A percentile compares a stretch with the other conserved stretches of the same genome.
Evolutionary conservation across 768 basidiomycete genomes (phyloP).

Genomic region (Gyrodon lividus): DNA sequence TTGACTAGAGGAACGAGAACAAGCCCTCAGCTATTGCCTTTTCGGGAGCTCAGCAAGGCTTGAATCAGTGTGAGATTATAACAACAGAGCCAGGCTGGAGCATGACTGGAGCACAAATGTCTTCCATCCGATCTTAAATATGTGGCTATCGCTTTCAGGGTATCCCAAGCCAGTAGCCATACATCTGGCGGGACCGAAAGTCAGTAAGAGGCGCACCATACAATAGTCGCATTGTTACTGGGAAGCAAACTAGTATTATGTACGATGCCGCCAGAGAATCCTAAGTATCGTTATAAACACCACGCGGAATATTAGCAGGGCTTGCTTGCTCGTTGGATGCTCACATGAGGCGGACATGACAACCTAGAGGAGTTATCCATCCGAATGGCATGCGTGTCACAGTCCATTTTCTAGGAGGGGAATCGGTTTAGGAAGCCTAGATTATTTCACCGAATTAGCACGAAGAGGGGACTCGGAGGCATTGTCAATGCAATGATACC

Average conservation of each 20-base stretch:
- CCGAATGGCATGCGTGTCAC: not conserved
- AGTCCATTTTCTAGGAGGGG: slow-evolving; percentile 4
- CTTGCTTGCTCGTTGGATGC: not conserved
- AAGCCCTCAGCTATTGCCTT: slow-evolving; percentile 19
- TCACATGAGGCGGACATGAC: not conserved
- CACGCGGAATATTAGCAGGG: not conserved
- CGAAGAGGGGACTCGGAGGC: not conserved
- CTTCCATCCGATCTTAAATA: slow-evolving; percentile 5
- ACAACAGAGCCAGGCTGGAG: no score
- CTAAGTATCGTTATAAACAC: not conserved
- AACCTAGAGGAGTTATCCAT: not conserved
- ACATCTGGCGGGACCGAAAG: no score
- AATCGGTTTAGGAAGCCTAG: slow-evolving; percentile 11
- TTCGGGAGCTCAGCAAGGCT: slow-evolving; percentile 16
- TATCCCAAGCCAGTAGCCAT: no score
- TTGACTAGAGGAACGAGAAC: not conserved
- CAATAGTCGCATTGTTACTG: no score
- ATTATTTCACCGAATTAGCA: not conserved
- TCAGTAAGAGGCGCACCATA: no score
- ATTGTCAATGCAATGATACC: not conserved
- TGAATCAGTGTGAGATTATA: no score
- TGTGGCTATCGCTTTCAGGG: not conserved
- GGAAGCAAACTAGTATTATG: no score
- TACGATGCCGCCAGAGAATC: no score
- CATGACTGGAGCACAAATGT: not conserved